These are phyloP conservation scores for Falciphora oryzae DNA, from an alignment of 2,329 filamentous ascomycete genomes.

Conservation along the genomic window DNA sequence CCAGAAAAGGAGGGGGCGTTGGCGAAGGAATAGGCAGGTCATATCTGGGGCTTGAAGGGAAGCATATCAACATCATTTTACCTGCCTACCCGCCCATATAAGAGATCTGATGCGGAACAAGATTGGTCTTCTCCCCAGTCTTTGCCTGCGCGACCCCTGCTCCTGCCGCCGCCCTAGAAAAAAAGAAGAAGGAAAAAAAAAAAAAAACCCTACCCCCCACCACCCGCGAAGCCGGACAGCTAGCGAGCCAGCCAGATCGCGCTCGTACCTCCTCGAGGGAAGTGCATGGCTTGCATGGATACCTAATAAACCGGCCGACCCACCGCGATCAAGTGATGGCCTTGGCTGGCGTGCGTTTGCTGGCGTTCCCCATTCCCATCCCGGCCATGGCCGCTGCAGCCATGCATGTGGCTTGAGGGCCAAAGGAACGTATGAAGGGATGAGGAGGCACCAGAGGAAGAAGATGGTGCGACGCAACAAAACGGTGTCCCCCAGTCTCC, in stretches of 20 bases:
- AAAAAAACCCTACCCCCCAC: background rate
- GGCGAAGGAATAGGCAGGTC: background rate
- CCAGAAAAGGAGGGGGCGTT: background rate
- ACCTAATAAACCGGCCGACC: slow-evolving; percentile 1
- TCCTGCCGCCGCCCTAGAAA: background rate
- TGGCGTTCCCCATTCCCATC: background rate
- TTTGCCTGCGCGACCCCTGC: background rate
- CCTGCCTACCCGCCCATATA: background rate
- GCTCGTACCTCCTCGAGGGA: no score
- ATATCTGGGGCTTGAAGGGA: background rate
- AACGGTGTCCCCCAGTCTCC: no score
- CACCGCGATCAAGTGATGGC: background rate
- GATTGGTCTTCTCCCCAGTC: background rate
- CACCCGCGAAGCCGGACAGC: no score
- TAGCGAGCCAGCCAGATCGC: no score
- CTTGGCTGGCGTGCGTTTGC: no score
- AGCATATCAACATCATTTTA: slow-evolving; percentile 4
- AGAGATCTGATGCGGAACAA: background rate
- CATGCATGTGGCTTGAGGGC: background rate
- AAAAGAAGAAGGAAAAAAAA: background rate
- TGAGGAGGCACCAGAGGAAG: background rate
- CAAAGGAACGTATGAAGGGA: background rate
- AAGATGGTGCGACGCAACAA: background rate
- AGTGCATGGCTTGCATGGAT: background rate
- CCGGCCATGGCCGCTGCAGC: background rate